Conservation (phyloP, 805 yeast species). For the Candida dajiaensis region DNA sequence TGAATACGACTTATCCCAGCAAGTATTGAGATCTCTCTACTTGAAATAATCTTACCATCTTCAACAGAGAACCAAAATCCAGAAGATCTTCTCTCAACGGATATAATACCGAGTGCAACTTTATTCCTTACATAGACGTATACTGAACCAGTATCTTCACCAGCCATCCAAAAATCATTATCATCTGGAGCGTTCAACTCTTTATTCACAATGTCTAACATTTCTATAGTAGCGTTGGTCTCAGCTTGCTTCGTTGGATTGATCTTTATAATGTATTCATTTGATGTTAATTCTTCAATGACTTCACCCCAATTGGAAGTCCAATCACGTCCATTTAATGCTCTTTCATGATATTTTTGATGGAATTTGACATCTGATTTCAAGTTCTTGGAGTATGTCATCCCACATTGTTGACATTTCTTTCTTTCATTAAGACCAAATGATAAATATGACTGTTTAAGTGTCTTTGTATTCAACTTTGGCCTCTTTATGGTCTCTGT, state of each 20-base stretch:
- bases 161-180: conserved; percentile 33
- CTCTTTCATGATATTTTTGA: conserved; percentile 42
- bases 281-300: conserved; percentile 4
- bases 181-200: conserved; percentile 58
- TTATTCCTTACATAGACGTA: conserved; percentile 42
- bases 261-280: conserved; percentile 31
- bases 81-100: conserved; percentile 40
- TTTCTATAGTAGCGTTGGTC: conserved; percentile 29
- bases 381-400: conserved; percentile 42
- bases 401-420: conserved; percentile 46
- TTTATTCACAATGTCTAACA: conserved; percentile 49
- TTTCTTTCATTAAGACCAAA: conserved; percentile 14
- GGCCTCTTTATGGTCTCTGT: neutral
- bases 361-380: conserved; percentile 42
- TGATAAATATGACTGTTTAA: conserved; percentile 14
- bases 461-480: neutral
- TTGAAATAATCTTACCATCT: conserved; percentile 44
- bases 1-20: conserved; percentile 48
- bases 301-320: conserved; percentile 29
- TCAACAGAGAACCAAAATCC: conserved; percentile 58
- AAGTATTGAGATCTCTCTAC: conserved; percentile 31
- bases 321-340: conserved; percentile 48
- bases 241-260: conserved; percentile 28
- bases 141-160: conserved; percentile 33
- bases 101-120: conserved; percentile 49